Evolutionary conservation across 805 yeast genomes (phyloP).

Genomic region (Grigorovia humatica): DNA sequence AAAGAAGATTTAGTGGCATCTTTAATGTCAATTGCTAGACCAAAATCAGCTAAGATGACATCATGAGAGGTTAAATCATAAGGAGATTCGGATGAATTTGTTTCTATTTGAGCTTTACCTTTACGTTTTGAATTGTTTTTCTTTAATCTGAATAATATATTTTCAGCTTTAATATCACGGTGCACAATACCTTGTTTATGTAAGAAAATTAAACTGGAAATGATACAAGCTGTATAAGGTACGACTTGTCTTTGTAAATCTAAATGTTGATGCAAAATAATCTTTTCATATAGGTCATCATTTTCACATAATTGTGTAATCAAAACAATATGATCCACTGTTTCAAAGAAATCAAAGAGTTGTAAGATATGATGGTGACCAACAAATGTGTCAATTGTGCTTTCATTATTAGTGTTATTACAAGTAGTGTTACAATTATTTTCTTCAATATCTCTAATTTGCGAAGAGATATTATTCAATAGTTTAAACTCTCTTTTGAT

Average conservation of each 20-base stretch:
- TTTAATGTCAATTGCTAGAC: conserved; percentile 44
- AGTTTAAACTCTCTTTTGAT: conserved; percentile 54
- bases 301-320: conserved; percentile 61
- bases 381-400: conserved; percentile 13
- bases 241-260: conserved; percentile 38
- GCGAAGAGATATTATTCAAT: conserved; percentile 25
- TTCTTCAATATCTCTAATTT: conserved; percentile 25
- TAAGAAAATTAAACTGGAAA: conserved; percentile 47
- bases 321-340: conserved; percentile 42
- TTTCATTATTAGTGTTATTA: not conserved
- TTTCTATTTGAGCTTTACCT: no score
- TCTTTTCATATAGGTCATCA: conserved; percentile 57
- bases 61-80: conserved; percentile 27
- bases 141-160: conserved; percentile 39
- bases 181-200: conserved; percentile 55
- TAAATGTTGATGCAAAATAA: conserved; percentile 37
- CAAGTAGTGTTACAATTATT: conserved; percentile 16
- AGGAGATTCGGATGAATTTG: conserved; percentile 21
- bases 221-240: conserved; percentile 39
- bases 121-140: not conserved
- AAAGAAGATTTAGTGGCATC: conserved; percentile 27
- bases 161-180: conserved; percentile 66
- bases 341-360: conserved; percentile 60
- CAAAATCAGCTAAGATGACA: conserved; percentile 37
- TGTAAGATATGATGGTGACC: conserved; percentile 44